phyloP scores from a whole-genome alignment of 306 rosid species.

The Crataegus laevigata region DNA sequence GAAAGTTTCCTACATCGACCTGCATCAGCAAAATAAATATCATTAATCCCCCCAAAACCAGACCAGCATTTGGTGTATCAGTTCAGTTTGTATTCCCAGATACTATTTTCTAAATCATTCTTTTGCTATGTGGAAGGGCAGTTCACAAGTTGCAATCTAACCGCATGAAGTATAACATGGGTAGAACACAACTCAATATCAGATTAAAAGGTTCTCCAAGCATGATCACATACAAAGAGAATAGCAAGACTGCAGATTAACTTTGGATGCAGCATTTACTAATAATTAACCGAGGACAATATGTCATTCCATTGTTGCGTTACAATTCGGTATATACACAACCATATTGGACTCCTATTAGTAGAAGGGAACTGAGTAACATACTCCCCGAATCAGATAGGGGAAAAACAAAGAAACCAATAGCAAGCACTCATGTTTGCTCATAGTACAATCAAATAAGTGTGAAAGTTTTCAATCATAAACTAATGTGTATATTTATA shows the following conservation, averaged over 20 bases:
- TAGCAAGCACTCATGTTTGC: too few relatives aligned
- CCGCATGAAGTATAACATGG: background rate
- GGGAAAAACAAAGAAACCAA: too few relatives aligned
- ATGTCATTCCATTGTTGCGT: background rate
- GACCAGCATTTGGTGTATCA: background rate
- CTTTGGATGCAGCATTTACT: background rate
- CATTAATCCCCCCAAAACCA: background rate
- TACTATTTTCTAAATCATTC: background rate
- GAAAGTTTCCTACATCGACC: conserved; percentile 90
- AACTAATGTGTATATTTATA: background rate
- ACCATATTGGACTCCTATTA: too few relatives aligned
- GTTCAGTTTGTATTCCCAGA: too few relatives aligned
- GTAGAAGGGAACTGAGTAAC: too few relatives aligned
- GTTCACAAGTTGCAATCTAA: background rate
- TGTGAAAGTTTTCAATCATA: background rate
- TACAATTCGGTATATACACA: too few relatives aligned
- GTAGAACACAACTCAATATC: background rate
- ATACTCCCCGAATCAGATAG: too few relatives aligned
- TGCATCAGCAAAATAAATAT: conserved; percentile 25
- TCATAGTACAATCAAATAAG: too few relatives aligned
- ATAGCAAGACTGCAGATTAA: too few relatives aligned
- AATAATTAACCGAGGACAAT: background rate
- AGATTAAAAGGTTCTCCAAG: background rate
- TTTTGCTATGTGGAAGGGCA: background rate
- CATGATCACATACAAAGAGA: too few relatives aligned